phyloP scores from a whole-genome alignment of 2,329 filamentous ascomycete genomes.

The Xylaria sp. region DNA sequence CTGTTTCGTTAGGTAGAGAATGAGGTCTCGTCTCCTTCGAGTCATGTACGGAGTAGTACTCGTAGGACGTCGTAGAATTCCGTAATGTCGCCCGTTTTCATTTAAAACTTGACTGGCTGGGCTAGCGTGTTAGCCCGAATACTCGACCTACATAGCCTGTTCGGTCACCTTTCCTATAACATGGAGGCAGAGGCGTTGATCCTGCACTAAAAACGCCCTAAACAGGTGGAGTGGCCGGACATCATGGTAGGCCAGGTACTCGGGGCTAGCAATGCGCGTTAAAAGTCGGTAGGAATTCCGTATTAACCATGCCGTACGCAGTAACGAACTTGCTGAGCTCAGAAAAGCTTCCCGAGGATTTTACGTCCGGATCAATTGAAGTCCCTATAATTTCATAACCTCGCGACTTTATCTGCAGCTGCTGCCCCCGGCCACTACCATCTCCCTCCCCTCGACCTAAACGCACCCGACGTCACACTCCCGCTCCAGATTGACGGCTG shows the following conservation, averaged over 20 bases:
- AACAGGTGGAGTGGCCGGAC: not conserved
- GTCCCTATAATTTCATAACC: constrained; percentile 20
- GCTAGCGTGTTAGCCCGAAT: not conserved
- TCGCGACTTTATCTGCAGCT: constrained; percentile 15
- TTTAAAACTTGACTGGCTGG: not conserved
- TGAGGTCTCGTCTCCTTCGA: no score
- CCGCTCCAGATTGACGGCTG: constrained; percentile 26
- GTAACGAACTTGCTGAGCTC: not conserved
- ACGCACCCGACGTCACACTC: constrained; percentile 20
- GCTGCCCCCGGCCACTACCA: no score
- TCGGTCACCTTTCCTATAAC: not conserved
- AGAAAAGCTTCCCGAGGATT: constrained; percentile 27
- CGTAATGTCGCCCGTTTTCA: not conserved
- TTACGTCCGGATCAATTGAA: constrained; percentile 21
- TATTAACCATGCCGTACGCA: not conserved
- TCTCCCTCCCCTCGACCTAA: constrained; percentile 6
- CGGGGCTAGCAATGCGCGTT: not conserved
- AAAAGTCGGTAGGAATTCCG: not conserved
- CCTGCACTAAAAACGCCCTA: not conserved
- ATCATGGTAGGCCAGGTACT: not conserved
- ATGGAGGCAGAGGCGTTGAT: not conserved
- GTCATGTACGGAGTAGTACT: no score
- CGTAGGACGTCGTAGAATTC: no score
- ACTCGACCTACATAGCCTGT: not conserved
- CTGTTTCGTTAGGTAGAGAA: no score